phyloP scores from a whole-genome alignment of 306 rosid genomes.

The Glycyrrhiza uralensis region DNA sequence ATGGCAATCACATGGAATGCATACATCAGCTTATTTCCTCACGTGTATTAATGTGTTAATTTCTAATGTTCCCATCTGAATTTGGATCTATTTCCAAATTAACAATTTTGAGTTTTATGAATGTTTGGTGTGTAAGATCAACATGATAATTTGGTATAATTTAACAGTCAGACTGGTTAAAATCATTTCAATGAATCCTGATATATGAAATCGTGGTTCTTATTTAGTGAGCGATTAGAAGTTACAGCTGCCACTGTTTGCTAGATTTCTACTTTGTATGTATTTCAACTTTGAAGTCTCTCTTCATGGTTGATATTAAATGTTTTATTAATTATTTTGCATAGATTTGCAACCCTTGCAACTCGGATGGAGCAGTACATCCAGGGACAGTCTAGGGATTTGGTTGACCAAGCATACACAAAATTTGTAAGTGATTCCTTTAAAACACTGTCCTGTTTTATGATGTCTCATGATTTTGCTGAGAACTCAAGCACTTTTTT shows the following conservation, averaged over 20 bases:
- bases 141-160: background rate
- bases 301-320: constrained; percentile 7
- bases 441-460: constrained; percentile 6
- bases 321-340: constrained; percentile 28
- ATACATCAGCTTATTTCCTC: background rate
- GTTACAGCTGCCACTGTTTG: background rate
- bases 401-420: constrained; percentile 98
- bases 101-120: background rate
- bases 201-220: background rate
- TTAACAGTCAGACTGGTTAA: background rate
- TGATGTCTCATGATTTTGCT: background rate
- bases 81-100: background rate
- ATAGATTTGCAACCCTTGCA: constrained; percentile 91
- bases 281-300: background rate
- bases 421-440: constrained; percentile 71
- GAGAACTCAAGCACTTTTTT: constrained; percentile 8
- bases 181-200: background rate
- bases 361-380: constrained; percentile 99
- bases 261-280: background rate
- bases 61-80: background rate
- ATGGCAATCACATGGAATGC: background rate
- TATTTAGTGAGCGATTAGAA: constrained; percentile 1
- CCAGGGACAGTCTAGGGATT: constrained; percentile 98
- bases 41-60: background rate
- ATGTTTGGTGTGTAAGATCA: background rate